Conservation (phyloP, 2,329 filamentous ascomycete genomes). For the Sporothrix sp. region DNA sequence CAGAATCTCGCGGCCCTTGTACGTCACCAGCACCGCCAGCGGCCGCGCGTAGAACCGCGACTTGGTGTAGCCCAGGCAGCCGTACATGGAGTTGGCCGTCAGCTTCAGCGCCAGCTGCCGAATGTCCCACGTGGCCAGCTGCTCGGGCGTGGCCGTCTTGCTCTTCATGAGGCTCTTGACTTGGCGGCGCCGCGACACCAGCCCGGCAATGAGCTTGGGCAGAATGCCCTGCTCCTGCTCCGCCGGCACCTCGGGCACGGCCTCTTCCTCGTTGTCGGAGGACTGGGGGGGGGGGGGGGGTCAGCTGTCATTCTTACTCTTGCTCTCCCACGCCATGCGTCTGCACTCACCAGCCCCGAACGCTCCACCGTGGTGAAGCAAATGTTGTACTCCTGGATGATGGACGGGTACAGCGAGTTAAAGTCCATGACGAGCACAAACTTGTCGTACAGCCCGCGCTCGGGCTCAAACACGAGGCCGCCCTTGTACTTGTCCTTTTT, state of each 20-base stretch:
- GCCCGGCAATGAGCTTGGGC: constrained; percentile 80
- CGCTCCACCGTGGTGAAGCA: constrained; percentile 97
- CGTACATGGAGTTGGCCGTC: constrained; percentile 99
- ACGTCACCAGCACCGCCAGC: constrained; percentile 89
- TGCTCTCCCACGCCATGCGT: background rate
- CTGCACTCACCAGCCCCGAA: constrained; percentile 56
- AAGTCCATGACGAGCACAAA: constrained; percentile 99
- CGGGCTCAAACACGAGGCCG: constrained; percentile 94
- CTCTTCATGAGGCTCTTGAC: constrained; percentile 98
- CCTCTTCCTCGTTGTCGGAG: constrained; percentile 62
- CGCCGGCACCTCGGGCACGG: constrained; percentile 74
- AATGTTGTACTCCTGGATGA: constrained; percentile 99
- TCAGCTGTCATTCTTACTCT: too few species aligned
- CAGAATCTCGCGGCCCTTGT: constrained; percentile 94
- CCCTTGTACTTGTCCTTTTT: constrained; percentile 99
- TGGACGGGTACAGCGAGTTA: constrained; percentile 96
- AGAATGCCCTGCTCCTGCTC: constrained; percentile 76
- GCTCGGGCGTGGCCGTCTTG: constrained; percentile 72
- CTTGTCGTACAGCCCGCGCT: constrained; percentile 95
- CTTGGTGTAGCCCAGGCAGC: constrained; percentile 91
- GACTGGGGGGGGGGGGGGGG: background rate
- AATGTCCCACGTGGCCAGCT: constrained; percentile 93
- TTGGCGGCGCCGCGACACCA: constrained; percentile 79
- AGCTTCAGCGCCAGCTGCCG: constrained; percentile 95
- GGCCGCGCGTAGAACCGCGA: constrained; percentile 96